A percentile compares a stretch with the other conserved stretches of the same genome.
phyloP scores from a whole-genome alignment of 139 green algal genomes.

The Chlorella sorokiniana region DNA sequence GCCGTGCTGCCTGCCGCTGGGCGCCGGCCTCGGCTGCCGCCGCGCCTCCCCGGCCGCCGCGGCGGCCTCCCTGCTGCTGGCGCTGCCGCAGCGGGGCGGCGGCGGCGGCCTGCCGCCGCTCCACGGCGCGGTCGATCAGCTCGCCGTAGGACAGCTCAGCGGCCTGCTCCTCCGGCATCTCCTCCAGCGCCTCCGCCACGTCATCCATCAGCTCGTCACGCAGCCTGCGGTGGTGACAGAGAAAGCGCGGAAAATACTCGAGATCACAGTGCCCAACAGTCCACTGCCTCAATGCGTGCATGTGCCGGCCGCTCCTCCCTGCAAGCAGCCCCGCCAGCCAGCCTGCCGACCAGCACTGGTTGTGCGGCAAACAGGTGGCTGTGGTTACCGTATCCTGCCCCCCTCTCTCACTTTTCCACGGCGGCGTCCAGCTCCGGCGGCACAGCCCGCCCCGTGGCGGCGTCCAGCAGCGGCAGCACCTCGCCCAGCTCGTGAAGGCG shows the following conservation, averaged over 20 bases:
- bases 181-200: constrained; percentile 39
- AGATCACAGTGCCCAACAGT: no score
- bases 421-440: constrained; percentile 7
- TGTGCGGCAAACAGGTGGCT: no score
- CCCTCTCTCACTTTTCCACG: not conserved
- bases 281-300: no score
- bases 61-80: constrained; percentile 3
- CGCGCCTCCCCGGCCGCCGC: not conserved
- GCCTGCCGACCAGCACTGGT: no score
- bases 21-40: not conserved
- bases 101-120: constrained; percentile 13
- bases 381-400: not conserved
- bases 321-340: no score
- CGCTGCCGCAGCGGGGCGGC: constrained; percentile 1
- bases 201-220: constrained; percentile 73
- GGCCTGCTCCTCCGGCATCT: constrained; percentile 44
- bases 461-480: constrained; percentile 72
- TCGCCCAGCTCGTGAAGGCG: constrained; percentile 55
- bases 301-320: no score
- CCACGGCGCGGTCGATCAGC: constrained; percentile 32
- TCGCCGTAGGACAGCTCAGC: constrained; percentile 34
- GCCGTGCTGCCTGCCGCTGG: not conserved
- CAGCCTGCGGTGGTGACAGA: constrained; percentile 41
- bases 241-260: no score
- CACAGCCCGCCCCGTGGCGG: constrained; percentile 45